Conservation (phyloP, 768 basidiomycete species). For the Strobilomyces dryophilus region DNA sequence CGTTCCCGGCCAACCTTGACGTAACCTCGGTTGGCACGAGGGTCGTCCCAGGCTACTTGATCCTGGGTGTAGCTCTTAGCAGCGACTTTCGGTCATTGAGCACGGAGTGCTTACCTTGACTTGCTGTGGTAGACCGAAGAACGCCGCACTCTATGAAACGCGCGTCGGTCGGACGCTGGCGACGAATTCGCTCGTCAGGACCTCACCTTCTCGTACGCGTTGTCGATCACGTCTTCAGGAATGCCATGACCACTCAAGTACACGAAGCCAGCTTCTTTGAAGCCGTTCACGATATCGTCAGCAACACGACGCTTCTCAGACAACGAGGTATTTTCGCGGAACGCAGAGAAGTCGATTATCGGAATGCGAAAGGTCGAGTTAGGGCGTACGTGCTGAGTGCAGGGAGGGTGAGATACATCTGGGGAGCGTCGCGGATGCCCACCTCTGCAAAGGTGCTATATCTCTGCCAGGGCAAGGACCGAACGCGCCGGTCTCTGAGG, state of each 20-base stretch:
- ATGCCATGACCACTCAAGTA: constrained; percentile 77
- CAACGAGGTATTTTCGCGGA: constrained; percentile 44
- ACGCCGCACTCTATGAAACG: constrained; percentile 59
- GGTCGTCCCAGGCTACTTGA: constrained; percentile 76
- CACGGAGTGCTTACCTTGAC: constrained; percentile 43
- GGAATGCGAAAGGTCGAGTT: constrained; percentile 59
- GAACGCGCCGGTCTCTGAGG: constrained; percentile 1
- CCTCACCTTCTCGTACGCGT: constrained; percentile 62
- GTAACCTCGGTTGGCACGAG: constrained; percentile 82
- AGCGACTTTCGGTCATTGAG: background rate
- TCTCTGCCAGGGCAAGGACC: constrained; percentile 6
- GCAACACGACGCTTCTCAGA: constrained; percentile 62
- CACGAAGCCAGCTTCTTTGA: constrained; percentile 78
- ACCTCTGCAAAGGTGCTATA: constrained; percentile 28
- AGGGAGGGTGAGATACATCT: constrained; percentile 5
- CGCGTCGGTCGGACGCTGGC: background rate
- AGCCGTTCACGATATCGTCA: constrained; percentile 64
- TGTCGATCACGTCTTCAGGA: constrained; percentile 47
- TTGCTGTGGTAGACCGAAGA: constrained; percentile 63
- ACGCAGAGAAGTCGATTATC: constrained; percentile 73
- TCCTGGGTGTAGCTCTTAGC: constrained; percentile 34
- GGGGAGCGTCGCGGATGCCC: background rate
- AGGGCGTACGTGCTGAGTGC: constrained; percentile 31
- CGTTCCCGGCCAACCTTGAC: constrained; percentile 79
- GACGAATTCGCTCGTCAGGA: constrained; percentile 1